Conservation (phyloP, 2,329 filamentous ascomycete species). For the Basipetospora chlamydospora region DNA sequence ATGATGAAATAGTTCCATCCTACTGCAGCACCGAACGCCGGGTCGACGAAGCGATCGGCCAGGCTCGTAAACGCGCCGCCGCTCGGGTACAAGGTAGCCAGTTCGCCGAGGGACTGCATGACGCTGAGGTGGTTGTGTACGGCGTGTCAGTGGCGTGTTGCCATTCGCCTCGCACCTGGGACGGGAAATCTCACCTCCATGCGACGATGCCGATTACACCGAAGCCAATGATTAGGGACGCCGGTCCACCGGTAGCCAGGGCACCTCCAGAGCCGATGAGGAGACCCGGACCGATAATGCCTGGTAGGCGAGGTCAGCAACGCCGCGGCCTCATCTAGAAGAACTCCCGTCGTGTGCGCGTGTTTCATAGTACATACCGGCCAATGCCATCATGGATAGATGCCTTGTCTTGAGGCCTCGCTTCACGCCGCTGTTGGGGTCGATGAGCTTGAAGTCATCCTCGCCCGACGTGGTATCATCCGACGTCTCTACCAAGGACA, state of each 20-base stretch:
- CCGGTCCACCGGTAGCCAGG: slow-evolving; percentile 53
- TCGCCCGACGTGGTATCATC: slow-evolving; percentile 24
- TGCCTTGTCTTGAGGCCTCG: slow-evolving; percentile 55
- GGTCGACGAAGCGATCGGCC: slow-evolving; percentile 56
- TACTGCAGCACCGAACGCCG: slow-evolving; percentile 52
- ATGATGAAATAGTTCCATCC: slow-evolving; percentile 62
- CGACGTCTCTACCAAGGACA: too few relatives aligned
- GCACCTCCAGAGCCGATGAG: slow-evolving; percentile 60
- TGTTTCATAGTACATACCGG: too few relatives aligned
- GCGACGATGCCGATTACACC: slow-evolving; percentile 40
- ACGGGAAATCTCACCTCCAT: slow-evolving; percentile 8
- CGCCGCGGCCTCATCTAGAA: too few relatives aligned
- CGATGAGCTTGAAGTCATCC: slow-evolving; percentile 26
- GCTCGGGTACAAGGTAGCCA: slow-evolving; percentile 59
- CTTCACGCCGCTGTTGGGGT: slow-evolving; percentile 51
- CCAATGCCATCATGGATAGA: slow-evolving; percentile 50
- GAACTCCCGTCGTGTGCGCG: too few relatives aligned
- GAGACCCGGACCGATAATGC: slow-evolving; percentile 54
- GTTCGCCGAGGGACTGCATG: slow-evolving; percentile 62
- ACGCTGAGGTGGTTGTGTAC: slow-evolving; percentile 19
- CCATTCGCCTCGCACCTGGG: too few relatives aligned
- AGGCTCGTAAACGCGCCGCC: slow-evolving; percentile 59
- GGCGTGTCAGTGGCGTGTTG: too few relatives aligned
- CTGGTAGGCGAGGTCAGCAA: too few relatives aligned
- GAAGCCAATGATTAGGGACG: slow-evolving; percentile 59